Percentiles rank a stretch among this genome's conserved stretches.
phyloP scores from a whole-genome alignment of 2,329 filamentous ascomycete genomes.

The Tolypocladium endophyticum region DNA sequence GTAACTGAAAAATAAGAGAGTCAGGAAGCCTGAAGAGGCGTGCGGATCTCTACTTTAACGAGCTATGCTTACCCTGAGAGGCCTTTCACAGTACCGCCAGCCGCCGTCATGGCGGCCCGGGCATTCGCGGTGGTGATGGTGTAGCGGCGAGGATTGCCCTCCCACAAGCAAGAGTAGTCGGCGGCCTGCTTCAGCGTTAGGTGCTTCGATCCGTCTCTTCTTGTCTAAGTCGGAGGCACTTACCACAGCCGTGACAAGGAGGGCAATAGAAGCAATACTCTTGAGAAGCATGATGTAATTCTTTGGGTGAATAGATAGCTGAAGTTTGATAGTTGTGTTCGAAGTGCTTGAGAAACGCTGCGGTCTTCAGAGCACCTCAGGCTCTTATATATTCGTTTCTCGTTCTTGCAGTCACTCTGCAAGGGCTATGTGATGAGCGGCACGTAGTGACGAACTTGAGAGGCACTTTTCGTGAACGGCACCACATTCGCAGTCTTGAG shows the following conservation, averaged over 20 bases:
- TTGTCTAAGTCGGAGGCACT: neutral
- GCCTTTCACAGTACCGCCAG: neutral
- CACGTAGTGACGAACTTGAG: neutral
- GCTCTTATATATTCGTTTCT: neutral
- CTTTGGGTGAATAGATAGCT: neutral
- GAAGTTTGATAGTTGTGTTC: neutral
- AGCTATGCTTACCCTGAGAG: neutral
- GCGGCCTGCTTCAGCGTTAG: neutral
- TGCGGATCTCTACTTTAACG: neutral
- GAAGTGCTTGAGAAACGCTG: neutral
- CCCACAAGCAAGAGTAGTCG: neutral
- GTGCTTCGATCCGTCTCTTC: neutral
- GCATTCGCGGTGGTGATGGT: neutral
- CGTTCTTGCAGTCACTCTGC: neutral
- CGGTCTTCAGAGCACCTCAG: neutral
- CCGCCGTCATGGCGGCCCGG: neutral
- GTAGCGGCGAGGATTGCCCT: neutral
- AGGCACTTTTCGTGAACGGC: neutral
- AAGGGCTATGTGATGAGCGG: neutral
- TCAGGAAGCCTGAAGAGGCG: neutral
- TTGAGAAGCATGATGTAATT: neutral
- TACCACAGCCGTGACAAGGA: neutral
- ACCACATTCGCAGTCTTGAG: neutral
- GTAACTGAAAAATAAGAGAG: neutral
- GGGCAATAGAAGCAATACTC: neutral